Percentiles rank a stretch among this genome's conserved stretches.
Conservation (phyloP, 176 grass and related monocot species). For the Sorghum bicolor region Sorghum_bicolor_NCBIv3 NC_012877.2:58876501-58877000, state of each 20-base stretch:
- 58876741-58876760: conserved; percentile 40
- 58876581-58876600: not conserved
- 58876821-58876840: no score
- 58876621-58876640: conserved; percentile 25
- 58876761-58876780: conserved; percentile 52
- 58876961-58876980: conserved; percentile 94
- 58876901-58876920: conserved; percentile 54
- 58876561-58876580: conserved; percentile 30
- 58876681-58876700: conserved; percentile 75
- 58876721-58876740: conserved; percentile 69
- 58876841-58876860: not conserved
- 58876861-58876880: conserved; percentile 29
- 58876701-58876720: conserved; percentile 86
- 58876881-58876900: conserved; percentile 65
- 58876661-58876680: conserved; percentile 76
- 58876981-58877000: conserved; percentile 56
- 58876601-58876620: not conserved
- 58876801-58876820: not conserved
- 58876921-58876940: conserved; percentile 59
- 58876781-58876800: not conserved
- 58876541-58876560: conserved; percentile 4
- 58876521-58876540: conserved; percentile 45
- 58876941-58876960: conserved; percentile 48
- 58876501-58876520: conserved; percentile 56
- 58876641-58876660: conserved; percentile 38